Conservation (phyloP, 2,329 filamentous ascomycete species). For the Xylaria sp. region DNA sequence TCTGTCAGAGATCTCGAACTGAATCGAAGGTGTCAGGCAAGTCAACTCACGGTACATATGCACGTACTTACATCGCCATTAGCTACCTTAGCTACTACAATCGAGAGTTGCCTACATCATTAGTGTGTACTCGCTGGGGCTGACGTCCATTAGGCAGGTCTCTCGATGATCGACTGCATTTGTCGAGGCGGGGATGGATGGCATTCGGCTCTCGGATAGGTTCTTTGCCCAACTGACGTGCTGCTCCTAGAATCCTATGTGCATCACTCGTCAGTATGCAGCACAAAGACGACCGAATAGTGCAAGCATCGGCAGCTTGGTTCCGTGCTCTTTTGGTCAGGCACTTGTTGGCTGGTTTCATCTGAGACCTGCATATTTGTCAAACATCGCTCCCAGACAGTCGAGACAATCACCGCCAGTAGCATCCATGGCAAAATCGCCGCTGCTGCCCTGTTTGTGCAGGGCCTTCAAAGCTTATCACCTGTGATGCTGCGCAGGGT, state of each 20-base stretch:
- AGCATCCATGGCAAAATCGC: background rate
- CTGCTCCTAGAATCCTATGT: too few species aligned
- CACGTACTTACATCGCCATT: too few species aligned
- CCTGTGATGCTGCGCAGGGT: background rate
- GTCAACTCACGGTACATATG: too few species aligned
- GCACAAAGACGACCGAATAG: background rate
- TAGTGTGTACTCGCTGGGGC: too few species aligned
- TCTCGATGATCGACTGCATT: background rate
- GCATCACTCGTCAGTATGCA: too few species aligned
- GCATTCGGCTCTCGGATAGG: background rate
- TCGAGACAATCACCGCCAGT: background rate
- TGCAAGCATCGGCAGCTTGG: background rate
- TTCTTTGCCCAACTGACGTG: background rate
- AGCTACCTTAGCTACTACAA: too few species aligned
- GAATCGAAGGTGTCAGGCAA: too few species aligned
- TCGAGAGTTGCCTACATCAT: too few species aligned
- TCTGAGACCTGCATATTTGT: background rate
- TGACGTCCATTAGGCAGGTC: too few species aligned
- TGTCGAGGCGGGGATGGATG: background rate
- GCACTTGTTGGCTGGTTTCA: background rate
- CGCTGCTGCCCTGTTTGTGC: background rate
- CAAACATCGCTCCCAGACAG: background rate
- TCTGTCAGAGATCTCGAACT: too few species aligned
- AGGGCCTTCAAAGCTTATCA: background rate
- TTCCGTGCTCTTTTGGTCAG: background rate